Evolutionary conservation across 1,139 yeast species (phyloP).

Genomic region (Nakaseomyces glabratus): DNA sequence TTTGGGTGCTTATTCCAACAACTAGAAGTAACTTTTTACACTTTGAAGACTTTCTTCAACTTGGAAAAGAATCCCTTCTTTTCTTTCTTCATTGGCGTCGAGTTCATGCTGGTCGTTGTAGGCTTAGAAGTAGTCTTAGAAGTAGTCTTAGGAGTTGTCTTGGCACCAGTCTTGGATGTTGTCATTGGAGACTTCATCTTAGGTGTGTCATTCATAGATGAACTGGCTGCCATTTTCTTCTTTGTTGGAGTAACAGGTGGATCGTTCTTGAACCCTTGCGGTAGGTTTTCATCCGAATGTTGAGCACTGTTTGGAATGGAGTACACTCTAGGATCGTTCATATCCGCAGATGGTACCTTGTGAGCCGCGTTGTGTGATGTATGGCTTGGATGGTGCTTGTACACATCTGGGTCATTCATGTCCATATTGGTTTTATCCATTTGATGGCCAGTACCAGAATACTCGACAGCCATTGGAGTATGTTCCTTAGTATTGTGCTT

Average conservation of each 20-base stretch:
- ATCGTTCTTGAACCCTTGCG: background rate
- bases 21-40: no score
- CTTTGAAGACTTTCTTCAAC: slow-evolving; percentile 6
- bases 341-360: slow-evolving; percentile 2
- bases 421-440: background rate
- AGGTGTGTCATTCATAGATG: no score
- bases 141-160: slow-evolving; percentile 1
- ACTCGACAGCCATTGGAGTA: slow-evolving; percentile 6
- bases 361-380: no score
- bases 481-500: background rate
- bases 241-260: slow-evolving; percentile 2
- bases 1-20: no score
- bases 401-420: background rate
- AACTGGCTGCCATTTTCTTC: no score
- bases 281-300: slow-evolving; percentile 1
- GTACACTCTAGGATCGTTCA: slow-evolving; percentile 3
- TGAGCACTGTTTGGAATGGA: background rate
- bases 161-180: slow-evolving; percentile 1
- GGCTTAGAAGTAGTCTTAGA: slow-evolving; percentile 4
- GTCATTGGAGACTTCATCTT: no score
- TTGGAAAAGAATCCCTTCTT: slow-evolving; percentile 8
- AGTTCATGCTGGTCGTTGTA: background rate
- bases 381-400: no score
- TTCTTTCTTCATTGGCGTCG: slow-evolving; percentile 5
- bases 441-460: no score